Conservation (phyloP, 108 stramenopile species). For the Skeletonema tropicum region DNA sequence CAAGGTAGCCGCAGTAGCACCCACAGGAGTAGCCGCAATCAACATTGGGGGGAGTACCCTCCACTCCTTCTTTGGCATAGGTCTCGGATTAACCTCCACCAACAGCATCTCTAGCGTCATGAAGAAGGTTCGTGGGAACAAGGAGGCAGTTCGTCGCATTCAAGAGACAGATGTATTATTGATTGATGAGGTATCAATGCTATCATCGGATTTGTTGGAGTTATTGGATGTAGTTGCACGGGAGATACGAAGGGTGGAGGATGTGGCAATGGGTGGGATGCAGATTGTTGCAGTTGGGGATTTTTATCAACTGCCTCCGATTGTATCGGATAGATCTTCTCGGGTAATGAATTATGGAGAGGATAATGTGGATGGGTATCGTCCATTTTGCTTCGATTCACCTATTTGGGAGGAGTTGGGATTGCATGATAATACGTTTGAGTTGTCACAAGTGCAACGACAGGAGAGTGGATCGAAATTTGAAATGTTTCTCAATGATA, state of each 20-base stretch:
- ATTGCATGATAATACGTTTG: conserved; percentile 19
- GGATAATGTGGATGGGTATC: conserved; percentile 50
- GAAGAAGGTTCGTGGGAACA: conserved; percentile 14
- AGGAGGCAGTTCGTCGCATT: conserved; percentile 35
- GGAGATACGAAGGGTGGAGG: conserved; percentile 25
- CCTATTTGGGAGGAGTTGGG: conserved; percentile 46
- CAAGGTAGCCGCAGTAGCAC: conserved; percentile 57
- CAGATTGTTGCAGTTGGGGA: conserved; percentile 70
- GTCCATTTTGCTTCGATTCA: conserved; percentile 54
- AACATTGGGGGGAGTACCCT: conserved; percentile 76
- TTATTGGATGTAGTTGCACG: conserved; percentile 71
- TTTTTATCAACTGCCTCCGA: conserved; percentile 75
- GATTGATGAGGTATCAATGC: conserved; percentile 74
- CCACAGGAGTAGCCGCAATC: conserved; percentile 78
- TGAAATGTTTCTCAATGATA: conserved; percentile 49
- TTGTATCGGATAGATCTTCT: conserved; percentile 49
- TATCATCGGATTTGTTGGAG: conserved; percentile 47
- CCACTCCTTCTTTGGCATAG: conserved; percentile 64
- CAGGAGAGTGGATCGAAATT: conserved; percentile 56
- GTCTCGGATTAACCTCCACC: conserved; percentile 17
- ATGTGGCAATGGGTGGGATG: conserved; percentile 65
- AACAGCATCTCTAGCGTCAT: not conserved
- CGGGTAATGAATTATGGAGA: conserved; percentile 40
- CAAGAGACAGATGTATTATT: conserved; percentile 48
- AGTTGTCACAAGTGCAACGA: conserved; percentile 51